phyloP scores from a whole-genome alignment of 2,329 filamentous ascomycete genomes.

The Colletotrichum horii region DNA sequence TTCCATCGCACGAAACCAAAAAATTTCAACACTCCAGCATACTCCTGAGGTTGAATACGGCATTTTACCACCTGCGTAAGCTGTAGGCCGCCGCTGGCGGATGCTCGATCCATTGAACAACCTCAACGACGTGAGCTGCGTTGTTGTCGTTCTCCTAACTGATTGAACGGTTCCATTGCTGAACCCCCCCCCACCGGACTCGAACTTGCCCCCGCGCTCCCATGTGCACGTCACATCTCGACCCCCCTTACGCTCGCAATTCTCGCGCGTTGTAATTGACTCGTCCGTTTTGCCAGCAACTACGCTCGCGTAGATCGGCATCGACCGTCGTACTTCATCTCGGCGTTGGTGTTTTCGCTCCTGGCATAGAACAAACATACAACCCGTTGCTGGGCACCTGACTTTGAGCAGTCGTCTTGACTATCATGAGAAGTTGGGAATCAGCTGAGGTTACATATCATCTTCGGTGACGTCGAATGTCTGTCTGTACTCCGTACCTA shows the following conservation, averaged over 20 bases:
- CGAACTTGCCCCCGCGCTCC: not conserved
- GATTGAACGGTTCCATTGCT: not conserved
- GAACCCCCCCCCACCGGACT: not conserved
- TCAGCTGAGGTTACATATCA: slow-evolving; percentile 24
- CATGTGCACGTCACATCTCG: not conserved
- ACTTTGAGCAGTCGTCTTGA: slow-evolving; percentile 25
- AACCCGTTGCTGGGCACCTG: slow-evolving; percentile 26
- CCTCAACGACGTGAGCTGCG: not conserved
- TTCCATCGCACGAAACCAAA: not conserved
- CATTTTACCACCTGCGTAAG: not conserved
- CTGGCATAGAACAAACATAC: slow-evolving; percentile 22
- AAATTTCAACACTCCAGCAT: not conserved
- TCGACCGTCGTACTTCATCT: not conserved
- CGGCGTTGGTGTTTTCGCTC: slow-evolving; percentile 22
- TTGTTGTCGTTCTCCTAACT: not conserved
- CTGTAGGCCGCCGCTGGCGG: not conserved
- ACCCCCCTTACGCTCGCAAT: not conserved
- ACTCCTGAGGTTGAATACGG: not conserved
- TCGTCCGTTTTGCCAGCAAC: slow-evolving; percentile 4
- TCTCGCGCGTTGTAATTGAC: not conserved
- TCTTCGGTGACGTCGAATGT: not conserved
- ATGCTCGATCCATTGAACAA: not conserved
- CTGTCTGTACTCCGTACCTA: not conserved
- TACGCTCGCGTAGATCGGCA: slow-evolving; percentile 22
- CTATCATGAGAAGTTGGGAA: slow-evolving; percentile 25